Conservation (phyloP, 2,329 filamentous ascomycete genomes). For the Diaporthe destruens region DNA sequence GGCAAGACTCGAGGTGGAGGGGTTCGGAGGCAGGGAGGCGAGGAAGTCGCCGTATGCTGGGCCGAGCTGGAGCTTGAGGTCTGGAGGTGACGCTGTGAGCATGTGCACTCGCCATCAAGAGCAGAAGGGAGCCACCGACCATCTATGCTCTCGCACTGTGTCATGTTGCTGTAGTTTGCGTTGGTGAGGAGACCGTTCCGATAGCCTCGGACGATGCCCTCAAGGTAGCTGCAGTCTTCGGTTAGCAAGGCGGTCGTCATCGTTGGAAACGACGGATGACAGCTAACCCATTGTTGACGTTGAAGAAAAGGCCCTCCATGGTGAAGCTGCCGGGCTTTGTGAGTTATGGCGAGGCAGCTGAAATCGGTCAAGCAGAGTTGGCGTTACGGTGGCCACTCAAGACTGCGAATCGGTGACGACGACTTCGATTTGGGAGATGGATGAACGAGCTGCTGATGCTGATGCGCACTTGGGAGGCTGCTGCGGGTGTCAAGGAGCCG, state of each 20-base stretch:
- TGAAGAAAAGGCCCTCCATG: slow-evolving; percentile 96
- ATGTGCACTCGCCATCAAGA: not conserved
- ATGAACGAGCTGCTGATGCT: slow-evolving; percentile 26
- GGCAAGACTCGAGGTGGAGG: slow-evolving; percentile 94
- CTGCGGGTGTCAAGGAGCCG: not conserved
- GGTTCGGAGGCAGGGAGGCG: slow-evolving; percentile 91
- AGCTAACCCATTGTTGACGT: slow-evolving; percentile 87
- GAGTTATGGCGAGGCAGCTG: slow-evolving; percentile 29
- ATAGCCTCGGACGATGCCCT: slow-evolving; percentile 97
- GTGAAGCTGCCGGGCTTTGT: slow-evolving; percentile 12
- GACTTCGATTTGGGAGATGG: slow-evolving; percentile 11
- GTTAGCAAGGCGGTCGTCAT: slow-evolving; percentile 41
- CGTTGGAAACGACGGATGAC: not conserved
- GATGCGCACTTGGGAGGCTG: slow-evolving; percentile 23
- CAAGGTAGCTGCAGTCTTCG: slow-evolving; percentile 79
- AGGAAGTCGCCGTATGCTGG: slow-evolving; percentile 98
- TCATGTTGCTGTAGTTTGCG: slow-evolving; percentile 94
- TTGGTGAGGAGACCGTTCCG: slow-evolving; percentile 91
- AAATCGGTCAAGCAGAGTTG: not conserved
- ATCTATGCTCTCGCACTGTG: slow-evolving; percentile 97
- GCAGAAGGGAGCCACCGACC: slow-evolving; percentile 65
- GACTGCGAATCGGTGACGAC: slow-evolving; percentile 36
- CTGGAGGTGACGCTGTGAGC: slow-evolving; percentile 60
- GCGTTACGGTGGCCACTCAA: slow-evolving; percentile 5
- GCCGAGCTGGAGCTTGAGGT: slow-evolving; percentile 97